Evolutionary conservation across 2,329 filamentous ascomycete species (phyloP).

Genomic region (Sporothrix inflata): DNA sequence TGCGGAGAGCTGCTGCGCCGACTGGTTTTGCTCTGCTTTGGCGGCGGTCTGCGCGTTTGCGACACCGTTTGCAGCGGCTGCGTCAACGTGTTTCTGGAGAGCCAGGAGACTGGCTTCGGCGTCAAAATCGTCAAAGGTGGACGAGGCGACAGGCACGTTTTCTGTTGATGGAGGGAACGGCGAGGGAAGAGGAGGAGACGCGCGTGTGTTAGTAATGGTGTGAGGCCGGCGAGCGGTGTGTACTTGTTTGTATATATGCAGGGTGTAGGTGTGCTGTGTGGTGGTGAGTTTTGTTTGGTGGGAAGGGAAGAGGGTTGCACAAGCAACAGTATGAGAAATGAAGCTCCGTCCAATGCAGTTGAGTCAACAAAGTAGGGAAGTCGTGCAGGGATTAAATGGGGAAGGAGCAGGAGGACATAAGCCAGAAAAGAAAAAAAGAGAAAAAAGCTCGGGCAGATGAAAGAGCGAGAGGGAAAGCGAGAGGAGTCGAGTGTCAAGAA

Average conservation of each 20-base stretch:
- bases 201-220: constrained; percentile 22
- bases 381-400: neutral
- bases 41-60: neutral
- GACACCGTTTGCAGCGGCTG: constrained; percentile 22
- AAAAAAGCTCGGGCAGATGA: neutral
- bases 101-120: constrained; percentile 30
- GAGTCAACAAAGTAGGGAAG: constrained; percentile 2
- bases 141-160: neutral
- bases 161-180: neutral
- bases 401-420: neutral
- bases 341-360: neutral
- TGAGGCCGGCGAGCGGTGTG: neutral
- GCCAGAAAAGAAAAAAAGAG: neutral
- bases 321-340: neutral
- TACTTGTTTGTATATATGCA: neutral
- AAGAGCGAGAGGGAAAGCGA: neutral
- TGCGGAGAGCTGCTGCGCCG: constrained; percentile 3
- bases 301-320: neutral
- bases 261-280: neutral
- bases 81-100: constrained; percentile 32
- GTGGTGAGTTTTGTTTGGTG: neutral
- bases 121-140: constrained; percentile 20
- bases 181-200: neutral
- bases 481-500: neutral
- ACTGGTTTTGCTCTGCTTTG: neutral